Conservation (phyloP, 176 grass and related monocot genomes). For the Phoenix dactylifera region DNA sequence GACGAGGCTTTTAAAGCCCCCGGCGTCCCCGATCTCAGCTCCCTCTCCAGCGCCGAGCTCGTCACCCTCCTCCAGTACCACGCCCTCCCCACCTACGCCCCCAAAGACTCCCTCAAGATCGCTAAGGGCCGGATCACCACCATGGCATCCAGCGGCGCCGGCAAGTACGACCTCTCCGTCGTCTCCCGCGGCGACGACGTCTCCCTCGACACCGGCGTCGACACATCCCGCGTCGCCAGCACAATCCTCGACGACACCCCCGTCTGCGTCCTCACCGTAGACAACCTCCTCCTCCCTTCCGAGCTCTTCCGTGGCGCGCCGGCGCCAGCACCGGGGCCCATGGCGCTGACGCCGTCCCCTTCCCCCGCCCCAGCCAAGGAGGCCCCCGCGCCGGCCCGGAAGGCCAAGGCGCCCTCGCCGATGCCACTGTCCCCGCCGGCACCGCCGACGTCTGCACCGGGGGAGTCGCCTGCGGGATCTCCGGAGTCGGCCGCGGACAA, state of each 20-base stretch:
- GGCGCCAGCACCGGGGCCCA: conserved; percentile 32
- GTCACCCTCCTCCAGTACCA: conserved; percentile 91
- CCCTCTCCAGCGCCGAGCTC: conserved; percentile 63
- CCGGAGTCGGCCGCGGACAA: conserved; percentile 32
- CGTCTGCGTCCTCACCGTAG: conserved; percentile 60
- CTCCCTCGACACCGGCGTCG: conserved; percentile 64
- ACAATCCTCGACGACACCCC: conserved; percentile 81
- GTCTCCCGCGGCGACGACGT: conserved; percentile 69
- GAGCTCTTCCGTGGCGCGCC: conserved; percentile 65
- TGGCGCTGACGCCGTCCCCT: conserved; percentile 20
- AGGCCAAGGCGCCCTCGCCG: conserved; percentile 16
- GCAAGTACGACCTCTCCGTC: conserved; percentile 81
- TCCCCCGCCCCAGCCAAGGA: conserved; percentile 7
- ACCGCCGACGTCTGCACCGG: conserved; percentile 44
- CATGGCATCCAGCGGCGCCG: conserved; percentile 55
- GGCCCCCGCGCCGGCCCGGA: conserved; percentile 31
- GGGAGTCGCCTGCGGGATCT: conserved; percentile 40
- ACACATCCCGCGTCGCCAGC: conserved; percentile 74
- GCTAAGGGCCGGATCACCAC: conserved; percentile 45
- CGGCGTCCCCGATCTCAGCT: conserved; percentile 56
- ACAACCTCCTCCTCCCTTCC: conserved; percentile 48
- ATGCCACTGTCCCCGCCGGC: conserved; percentile 53
- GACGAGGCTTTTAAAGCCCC: conserved; percentile 87
- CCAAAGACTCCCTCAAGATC: conserved; percentile 87
- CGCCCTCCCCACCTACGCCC: conserved; percentile 73